Evolutionary conservation across 1,284 basidiomycete species (phyloP).

Genomic region (Malassezia equina): DNA sequence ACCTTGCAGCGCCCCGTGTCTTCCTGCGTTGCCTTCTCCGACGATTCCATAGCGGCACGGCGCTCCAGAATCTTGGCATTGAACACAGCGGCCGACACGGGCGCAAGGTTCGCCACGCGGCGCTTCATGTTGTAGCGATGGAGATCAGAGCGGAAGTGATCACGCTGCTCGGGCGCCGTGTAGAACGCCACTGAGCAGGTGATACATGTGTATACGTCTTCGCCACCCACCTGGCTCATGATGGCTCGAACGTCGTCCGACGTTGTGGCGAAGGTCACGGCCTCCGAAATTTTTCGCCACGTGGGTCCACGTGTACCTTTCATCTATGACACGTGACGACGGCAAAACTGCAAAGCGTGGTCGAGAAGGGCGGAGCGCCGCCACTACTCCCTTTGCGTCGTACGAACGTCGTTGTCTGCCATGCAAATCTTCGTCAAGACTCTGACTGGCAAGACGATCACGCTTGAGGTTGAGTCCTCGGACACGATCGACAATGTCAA

Average conservation of each 20-base stretch:
- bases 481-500: constrained; percentile 60
- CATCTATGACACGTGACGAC: constrained; percentile 8
- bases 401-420: constrained; percentile 16
- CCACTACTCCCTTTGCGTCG: constrained; percentile 12
- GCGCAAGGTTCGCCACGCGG: constrained; percentile 78
- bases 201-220: constrained; percentile 60
- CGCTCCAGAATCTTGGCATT: constrained; percentile 69
- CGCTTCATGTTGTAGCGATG: constrained; percentile 98
- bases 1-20: constrained; percentile 4
- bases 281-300: not conserved
- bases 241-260: not conserved
- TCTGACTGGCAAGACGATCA: constrained; percentile 50
- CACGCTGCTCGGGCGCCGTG: constrained; percentile 73
- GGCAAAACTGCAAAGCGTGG: constrained; percentile 14
- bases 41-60: constrained; percentile 16
- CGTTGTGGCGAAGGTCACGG: not conserved
- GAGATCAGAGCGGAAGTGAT: constrained; percentile 85
- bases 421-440: constrained; percentile 47
- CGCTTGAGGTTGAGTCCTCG: constrained; percentile 43
- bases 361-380: not conserved
- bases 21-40: constrained; percentile 1
- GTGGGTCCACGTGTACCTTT: not conserved
- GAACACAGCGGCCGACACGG: constrained; percentile 69
- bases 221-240: constrained; percentile 3
- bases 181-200: constrained; percentile 84